A percentile compares a stretch with the other conserved stretches of the same genome.
phyloP scores from a whole-genome alignment of 2,329 filamentous ascomycete species.

The Bipolaris gigantea region DNA sequence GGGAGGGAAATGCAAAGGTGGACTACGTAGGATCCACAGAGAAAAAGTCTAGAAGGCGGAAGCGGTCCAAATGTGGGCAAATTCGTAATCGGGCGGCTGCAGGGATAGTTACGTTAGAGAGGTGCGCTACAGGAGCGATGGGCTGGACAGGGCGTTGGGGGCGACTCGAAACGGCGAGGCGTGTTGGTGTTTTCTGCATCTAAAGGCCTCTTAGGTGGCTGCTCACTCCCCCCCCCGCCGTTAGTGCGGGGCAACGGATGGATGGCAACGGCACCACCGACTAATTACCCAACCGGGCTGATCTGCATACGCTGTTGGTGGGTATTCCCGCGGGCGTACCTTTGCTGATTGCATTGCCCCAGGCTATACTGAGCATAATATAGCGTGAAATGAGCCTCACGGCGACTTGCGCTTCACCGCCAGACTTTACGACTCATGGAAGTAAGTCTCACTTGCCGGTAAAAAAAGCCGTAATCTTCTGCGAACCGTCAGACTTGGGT shows the following conservation, averaged over 20 bases:
- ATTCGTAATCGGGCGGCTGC: slow-evolving; percentile 3
- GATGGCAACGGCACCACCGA: neutral
- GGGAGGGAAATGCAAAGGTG: neutral
- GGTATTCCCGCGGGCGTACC: neutral
- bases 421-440: neutral
- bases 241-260: slow-evolving; percentile 14
- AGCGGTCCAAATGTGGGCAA: neutral
- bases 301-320: slow-evolving; percentile 1
- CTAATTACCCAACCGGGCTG: slow-evolving; percentile 2
- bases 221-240: slow-evolving; percentile 9
- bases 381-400: slow-evolving; percentile 21
- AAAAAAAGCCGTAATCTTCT: slow-evolving; percentile 63
- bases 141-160: slow-evolving; percentile 13
- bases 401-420: slow-evolving; percentile 19
- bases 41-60: neutral
- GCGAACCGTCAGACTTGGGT: slow-evolving; percentile 53
- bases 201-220: slow-evolving; percentile 4
- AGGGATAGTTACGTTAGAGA: slow-evolving; percentile 15
- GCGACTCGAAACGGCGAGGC: slow-evolving; percentile 1
- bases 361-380: slow-evolving; percentile 8
- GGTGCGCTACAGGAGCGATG: slow-evolving; percentile 7
- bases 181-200: slow-evolving; percentile 11
- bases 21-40: neutral
- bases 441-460: slow-evolving; percentile 47
- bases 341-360: neutral